Evolutionary conservation across 2,329 filamentous ascomycete genomes (phyloP), one percentile per base, ranked within the genome.

Genomic region (Fonsecaea monophora): DNA sequence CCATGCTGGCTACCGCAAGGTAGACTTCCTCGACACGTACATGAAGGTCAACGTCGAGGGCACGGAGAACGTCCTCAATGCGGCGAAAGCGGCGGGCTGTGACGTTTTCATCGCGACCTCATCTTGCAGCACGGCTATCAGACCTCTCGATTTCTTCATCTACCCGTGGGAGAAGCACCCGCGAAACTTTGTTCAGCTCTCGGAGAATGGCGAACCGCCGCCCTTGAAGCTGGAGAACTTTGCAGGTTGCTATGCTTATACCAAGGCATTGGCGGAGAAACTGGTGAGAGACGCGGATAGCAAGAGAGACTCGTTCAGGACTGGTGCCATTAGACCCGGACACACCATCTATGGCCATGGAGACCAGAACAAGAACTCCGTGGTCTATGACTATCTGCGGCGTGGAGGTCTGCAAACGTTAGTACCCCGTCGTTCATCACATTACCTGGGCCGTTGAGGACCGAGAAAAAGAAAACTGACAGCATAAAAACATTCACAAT

Each of bases 101-200:
- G 80, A 80, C 63, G 75, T 85, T 69, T 82, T 87, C 64, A 79
- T 86, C 70, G 78, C 80, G 48, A 87, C 85, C 0, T 86, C 84
- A 0, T 86, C 84, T 7, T 82, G 77, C 21, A 84, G 82, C 3
- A 77, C 85, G 40, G 76, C 76, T 35, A 74, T 84, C 35, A 77
- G 76, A 18, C 77, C 79, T 13, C 77, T 82, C 4, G 73, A 74
- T 3, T 82, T 81, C 73, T 82, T 82, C 34, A 40, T 81, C 62
- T 72, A 76, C 37, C 82, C 80, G 0, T 86, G 83, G 82, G 74
- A 72, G 18, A 74, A 71, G 48, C 73, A 72, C 40, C 82, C 83
- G 2, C 72, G 71, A 2, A 70, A 78, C 56, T 80, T 79, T 65
- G 76, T 80, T 55, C 85, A 87, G 72, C 67, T 85, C 12, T 78